Evolutionary conservation across 495 filamentous ascomycete species (phyloP).

Genomic region (Penicillium tannophilum): DNA sequence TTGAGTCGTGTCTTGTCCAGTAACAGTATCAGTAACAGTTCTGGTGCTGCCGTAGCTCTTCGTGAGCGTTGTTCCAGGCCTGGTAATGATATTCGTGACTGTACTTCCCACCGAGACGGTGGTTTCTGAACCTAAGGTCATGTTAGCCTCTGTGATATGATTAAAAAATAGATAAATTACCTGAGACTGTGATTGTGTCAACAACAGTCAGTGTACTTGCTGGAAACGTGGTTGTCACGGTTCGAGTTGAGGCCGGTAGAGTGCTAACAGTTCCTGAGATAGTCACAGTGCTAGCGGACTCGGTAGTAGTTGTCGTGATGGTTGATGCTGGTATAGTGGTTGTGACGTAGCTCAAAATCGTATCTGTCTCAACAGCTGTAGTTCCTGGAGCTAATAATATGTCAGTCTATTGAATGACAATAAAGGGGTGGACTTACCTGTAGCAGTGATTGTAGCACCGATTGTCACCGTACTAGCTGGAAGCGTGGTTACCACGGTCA

Average conservation of each 20-base stretch:
- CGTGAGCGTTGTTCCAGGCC: constrained; percentile 10
- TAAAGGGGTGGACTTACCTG: background rate
- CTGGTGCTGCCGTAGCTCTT: constrained; percentile 17
- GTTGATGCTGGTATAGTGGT: constrained; percentile 5
- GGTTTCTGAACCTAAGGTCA: too few species aligned
- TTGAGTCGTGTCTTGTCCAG: constrained; percentile 8
- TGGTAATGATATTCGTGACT: constrained; percentile 14
- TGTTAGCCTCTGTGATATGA: background rate
- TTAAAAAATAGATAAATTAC: background rate
- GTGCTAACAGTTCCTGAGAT: constrained; percentile 5
- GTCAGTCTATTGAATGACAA: background rate
- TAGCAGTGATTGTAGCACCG: background rate
- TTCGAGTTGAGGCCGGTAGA: constrained; percentile 2
- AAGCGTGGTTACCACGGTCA: background rate
- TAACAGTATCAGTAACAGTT: constrained; percentile 21
- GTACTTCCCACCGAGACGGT: constrained; percentile 11
- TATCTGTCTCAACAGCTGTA: background rate
- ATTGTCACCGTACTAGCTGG: background rate
- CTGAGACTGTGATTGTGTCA: constrained; percentile 1
- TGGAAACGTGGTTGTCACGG: background rate
- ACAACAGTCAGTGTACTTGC: constrained; percentile 6
- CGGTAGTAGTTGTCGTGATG: constrained; percentile 3
- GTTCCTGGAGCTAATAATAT: background rate
- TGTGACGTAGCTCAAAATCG: constrained; percentile 1
- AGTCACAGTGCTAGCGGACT: constrained; percentile 4